Evolutionary conservation across 192 early-diverging fungal species (phyloP).

Genomic region (Irineochytrium annulatum): DNA sequence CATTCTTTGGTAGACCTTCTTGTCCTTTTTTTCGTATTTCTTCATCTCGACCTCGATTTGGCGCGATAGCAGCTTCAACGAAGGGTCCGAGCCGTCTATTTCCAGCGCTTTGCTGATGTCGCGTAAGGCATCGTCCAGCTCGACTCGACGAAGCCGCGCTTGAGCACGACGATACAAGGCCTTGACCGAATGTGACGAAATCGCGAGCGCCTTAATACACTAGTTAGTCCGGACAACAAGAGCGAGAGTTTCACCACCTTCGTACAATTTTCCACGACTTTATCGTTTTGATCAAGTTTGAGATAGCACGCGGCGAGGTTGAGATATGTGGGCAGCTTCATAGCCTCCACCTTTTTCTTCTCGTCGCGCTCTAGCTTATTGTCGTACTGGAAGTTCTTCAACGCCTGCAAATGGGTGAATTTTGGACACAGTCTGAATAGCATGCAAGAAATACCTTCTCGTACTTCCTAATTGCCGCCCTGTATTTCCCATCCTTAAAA

Average conservation of each 20-base stretch:
- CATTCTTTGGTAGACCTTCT: not conserved
- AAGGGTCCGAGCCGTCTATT: conserved; percentile 8
- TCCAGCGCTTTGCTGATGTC: not conserved
- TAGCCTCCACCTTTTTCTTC: not conserved
- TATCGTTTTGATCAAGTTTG: conserved; percentile 8
- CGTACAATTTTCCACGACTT: conserved; percentile 4
- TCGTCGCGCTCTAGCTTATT: conserved; percentile 6
- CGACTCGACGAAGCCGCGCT: not conserved
- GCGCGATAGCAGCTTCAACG: not conserved
- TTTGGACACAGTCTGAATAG: not conserved
- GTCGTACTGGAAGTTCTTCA: conserved; percentile 11
- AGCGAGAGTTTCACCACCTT: conserved; percentile 1
- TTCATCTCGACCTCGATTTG: conserved; percentile 2
- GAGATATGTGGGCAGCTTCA: conserved; percentile 15
- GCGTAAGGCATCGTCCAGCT: conserved; percentile 15
- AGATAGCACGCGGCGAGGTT: conserved; percentile 24
- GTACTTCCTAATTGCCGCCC: conserved; percentile 9
- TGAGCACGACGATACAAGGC: conserved; percentile 21
- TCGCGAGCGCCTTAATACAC: conserved; percentile 5
- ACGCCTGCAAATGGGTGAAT: not conserved
- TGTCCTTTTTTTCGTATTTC: conserved; percentile 11
- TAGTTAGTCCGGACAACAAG: not conserved
- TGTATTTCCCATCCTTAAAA: conserved; percentile 23
- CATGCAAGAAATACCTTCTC: conserved; percentile 9
- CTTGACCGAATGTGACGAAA: conserved; percentile 17